Evolutionary conservation across 495 filamentous ascomycete species (phyloP).

Genomic region (Penicillium ucsense): DNA sequence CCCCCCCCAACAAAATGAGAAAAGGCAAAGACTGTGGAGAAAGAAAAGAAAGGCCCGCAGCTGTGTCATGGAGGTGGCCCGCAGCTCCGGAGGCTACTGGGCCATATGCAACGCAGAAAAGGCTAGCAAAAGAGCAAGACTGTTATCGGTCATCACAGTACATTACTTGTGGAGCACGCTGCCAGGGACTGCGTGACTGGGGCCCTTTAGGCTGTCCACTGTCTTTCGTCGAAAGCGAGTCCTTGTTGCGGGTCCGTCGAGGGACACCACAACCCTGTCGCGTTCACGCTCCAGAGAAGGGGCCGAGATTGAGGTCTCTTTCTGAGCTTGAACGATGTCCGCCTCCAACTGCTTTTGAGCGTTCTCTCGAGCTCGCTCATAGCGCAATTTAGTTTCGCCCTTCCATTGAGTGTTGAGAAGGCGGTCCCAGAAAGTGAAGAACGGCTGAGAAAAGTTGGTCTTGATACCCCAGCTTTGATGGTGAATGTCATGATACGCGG

Average conservation of each 20-base stretch:
- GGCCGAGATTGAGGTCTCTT: conserved; percentile 3
- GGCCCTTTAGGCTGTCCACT: conserved; percentile 33
- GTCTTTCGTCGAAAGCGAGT: conserved; percentile 33
- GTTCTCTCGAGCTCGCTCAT: conserved; percentile 33
- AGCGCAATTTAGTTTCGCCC: conserved; percentile 34
- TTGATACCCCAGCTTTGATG: conserved; percentile 99
- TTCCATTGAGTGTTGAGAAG: conserved; percentile 38
- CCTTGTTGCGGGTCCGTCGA: conserved; percentile 21
- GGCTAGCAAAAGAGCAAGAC: conserved; percentile 7
- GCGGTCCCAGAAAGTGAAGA: conserved; percentile 45
- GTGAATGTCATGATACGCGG: conserved; percentile 93
- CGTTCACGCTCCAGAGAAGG: conserved; percentile 9
- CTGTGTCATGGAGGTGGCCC: conserved; percentile 22
- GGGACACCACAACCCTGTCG: conserved; percentile 18
- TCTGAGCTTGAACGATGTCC: conserved; percentile 11
- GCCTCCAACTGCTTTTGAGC: conserved; percentile 33
- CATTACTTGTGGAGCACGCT: conserved; percentile 29
- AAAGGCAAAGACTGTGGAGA: conserved; percentile 6
- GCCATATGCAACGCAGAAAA: conserved; percentile 9
- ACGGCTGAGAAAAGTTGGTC: conserved; percentile 45
- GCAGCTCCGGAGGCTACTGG: conserved; percentile 21
- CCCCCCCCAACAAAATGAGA: conserved; percentile 6
- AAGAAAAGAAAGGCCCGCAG: conserved; percentile 11
- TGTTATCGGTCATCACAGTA: conserved; percentile 4
- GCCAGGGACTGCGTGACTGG: conserved; percentile 30